Percentiles rank a stretch among this genome's conserved stretches.
These are phyloP conservation scores for Russula emetica DNA, from an alignment of 768 basidiomycete species.

Conservation along the genomic window DNA sequence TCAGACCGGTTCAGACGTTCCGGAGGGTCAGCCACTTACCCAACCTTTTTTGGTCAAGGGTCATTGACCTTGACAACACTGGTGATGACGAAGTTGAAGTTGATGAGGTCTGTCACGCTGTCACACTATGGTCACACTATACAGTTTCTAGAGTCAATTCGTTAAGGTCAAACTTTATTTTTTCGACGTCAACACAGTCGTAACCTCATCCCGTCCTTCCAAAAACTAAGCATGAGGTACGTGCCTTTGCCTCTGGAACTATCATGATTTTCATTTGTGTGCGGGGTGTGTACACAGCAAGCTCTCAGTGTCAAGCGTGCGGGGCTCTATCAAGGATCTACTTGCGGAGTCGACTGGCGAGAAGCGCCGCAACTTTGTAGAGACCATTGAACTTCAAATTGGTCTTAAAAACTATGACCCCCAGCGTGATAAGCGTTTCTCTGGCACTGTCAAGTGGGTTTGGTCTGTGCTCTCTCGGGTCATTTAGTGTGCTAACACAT, in stretches of 20 bases:
- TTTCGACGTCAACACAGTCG: constrained; percentile 9
- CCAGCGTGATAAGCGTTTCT: constrained; percentile 99
- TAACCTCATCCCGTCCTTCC: not conserved
- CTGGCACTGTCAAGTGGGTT: constrained; percentile 89
- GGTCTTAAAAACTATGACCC: constrained; percentile 99
- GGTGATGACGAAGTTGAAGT: too few relatives aligned
- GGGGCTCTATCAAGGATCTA: constrained; percentile 91
- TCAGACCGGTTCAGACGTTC: too few relatives aligned
- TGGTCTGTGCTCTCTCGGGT: not conserved
- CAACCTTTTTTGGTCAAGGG: too few relatives aligned
- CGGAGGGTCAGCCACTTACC: too few relatives aligned
- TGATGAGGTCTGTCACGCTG: too few relatives aligned
- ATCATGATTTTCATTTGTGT: not conserved
- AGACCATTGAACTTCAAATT: constrained; percentile 95
- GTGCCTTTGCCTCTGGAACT: not conserved
- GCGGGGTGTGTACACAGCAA: constrained; percentile 56
- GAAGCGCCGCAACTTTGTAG: constrained; percentile 90
- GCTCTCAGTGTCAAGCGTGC: constrained; percentile 99
- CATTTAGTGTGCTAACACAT: not conserved
- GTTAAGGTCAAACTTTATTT: constrained; percentile 17
- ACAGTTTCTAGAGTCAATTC: constrained; percentile 2
- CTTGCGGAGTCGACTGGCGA: constrained; percentile 79
- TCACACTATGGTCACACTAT: constrained; percentile 19
- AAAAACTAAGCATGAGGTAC: constrained; percentile 28
- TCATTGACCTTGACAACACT: too few relatives aligned